Evolutionary conservation across 495 filamentous ascomycete genomes (phyloP), one percentile per base, ranked within the genome.

Genomic region (Barbatosphaeria neglecta): DNA sequence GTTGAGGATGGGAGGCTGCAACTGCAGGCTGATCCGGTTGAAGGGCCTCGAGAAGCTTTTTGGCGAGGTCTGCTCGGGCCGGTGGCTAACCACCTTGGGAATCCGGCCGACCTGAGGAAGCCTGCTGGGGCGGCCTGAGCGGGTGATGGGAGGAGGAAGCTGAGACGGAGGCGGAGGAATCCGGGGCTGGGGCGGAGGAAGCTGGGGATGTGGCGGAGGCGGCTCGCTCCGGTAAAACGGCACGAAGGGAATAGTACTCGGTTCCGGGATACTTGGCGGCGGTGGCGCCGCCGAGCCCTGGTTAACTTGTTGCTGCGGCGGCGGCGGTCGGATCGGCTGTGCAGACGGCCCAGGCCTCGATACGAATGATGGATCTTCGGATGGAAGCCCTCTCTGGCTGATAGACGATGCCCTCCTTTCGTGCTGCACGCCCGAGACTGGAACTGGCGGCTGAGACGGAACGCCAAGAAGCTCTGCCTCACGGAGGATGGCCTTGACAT

Each of bases 101-200:
- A 97, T 97, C 9, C 90, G 83, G 11, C 90, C 90, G 45, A 97
- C 81, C 54, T 88, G 90, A 31, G 82, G 78, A 22, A 95, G 67
- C 47, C 74, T 63, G 48, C 66, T 71, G 7, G 65, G 67, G 9
- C 67, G 66, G 13, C 46, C 52, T 22, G 49, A 41, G 27, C 52
- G 38, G 13, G 52, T 49, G 1, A 35, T 42, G 8, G 46, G 31
- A 27, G 55, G 19, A 43, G 42, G 28, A 28, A 39, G 7, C 27
- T 24, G 43, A 9, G 22, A 20, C 1, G 40, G 27, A 7, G 48
- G 35, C 2, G 22, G n/a, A 11, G 45, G 23, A 9, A n/a, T 24
- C n/a, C 2, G 45, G 33, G 20, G 28, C 16, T 33, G 41, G 8
- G 46, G 31, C 22, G 55, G 19, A 43, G 42, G 28, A 28, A 39